Evolutionary conservation across 2,329 filamentous ascomycete species (phyloP).

Genomic region (Ascochyta clinopodiicola): DNA sequence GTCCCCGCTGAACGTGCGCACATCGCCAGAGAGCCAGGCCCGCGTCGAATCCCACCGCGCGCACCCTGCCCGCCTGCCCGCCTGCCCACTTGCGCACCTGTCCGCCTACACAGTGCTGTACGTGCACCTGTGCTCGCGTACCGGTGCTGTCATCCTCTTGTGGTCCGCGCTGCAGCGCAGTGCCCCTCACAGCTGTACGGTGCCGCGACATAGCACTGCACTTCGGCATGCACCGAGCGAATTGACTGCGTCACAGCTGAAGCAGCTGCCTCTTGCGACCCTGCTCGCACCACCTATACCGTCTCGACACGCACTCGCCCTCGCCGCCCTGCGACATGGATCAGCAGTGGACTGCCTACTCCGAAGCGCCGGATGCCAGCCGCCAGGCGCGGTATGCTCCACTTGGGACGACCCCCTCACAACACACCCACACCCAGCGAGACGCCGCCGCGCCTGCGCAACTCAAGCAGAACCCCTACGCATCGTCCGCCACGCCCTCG

Average conservation of each 20-base stretch:
- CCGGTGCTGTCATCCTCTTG: constrained; percentile 9
- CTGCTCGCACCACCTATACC: constrained; percentile 18
- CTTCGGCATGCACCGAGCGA: constrained; percentile 44
- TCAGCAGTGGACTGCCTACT: constrained; percentile 49
- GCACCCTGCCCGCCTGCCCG: not conserved
- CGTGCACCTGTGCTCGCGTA: constrained; percentile 5
- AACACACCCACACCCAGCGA: constrained; percentile 38
- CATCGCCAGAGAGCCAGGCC: constrained; percentile 20
- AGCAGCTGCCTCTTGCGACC: constrained; percentile 37
- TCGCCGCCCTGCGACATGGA: constrained; percentile 37
- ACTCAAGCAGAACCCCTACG: constrained; percentile 45
- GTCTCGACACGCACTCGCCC: constrained; percentile 10
- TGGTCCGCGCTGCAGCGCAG: constrained; percentile 18
- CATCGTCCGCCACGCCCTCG: constrained; percentile 23
- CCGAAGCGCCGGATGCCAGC: constrained; percentile 40
- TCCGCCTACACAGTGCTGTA: constrained; percentile 18
- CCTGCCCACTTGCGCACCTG: constrained; percentile 12
- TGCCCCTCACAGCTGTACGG: constrained; percentile 15
- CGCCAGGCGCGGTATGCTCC: constrained; percentile 49
- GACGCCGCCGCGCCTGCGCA: constrained; percentile 41
- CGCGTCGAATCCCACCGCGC: constrained; percentile 25
- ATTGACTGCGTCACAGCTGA: constrained; percentile 47
- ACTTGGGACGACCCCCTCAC: constrained; percentile 44
- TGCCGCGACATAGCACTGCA: constrained; percentile 11
- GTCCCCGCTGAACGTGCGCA: constrained; percentile 22